Evolutionary conservation across 2,329 filamentous ascomycete species (phyloP), one percentile per base, ranked within the genome.

Genomic region (Helotiales sp.): DNA sequence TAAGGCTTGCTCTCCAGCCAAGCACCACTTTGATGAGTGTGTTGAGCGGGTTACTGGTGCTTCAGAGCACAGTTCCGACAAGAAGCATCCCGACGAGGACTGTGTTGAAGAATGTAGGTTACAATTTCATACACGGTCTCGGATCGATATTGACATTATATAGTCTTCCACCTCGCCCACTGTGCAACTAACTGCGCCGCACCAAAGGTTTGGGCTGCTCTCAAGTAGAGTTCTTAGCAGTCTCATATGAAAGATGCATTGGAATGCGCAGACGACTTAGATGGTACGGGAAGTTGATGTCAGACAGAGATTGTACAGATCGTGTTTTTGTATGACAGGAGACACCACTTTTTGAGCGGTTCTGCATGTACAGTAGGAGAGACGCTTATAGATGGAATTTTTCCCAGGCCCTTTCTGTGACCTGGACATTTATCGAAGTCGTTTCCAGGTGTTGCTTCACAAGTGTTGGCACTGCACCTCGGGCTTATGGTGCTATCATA

Each of bases 1-100:
- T 72, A 87, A 91, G 81, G 85, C 92, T 82, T 99, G 96, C 84
- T 86, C 90, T 70, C 90, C 91, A 68, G 87, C 88, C 79, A 99
- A 98, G 89, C 95, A 98, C 87, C 96, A 99, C 87, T 98, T 91
- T 81, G 95, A 98, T 74, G 93, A 97, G 84, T 99, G 96, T 81
- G 93, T 95, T 76, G 94, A 97, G 88, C 93, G 96, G 77, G 96
- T 99, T 75, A 93, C 89, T 69, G 78, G 78, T 68, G 80, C 82
- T 73, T 76, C 85, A 75, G 88, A 93, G 77, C 87, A 91, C 75
- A 87, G 90, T 72, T 45, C 40, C 4, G 89, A 91, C 75, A 85
- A 86, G 82, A 89, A 90, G 82, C 90, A 85, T 64, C 84, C 90
- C 76, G 89, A 92, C 77, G 96, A 99, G 87, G 94, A 98, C 85